Percentiles rank a stretch among this genome's conserved stretches.
Conservation (phyloP, 108 stramenopile genomes). For the Cylindrotheca closterium region DNA sequence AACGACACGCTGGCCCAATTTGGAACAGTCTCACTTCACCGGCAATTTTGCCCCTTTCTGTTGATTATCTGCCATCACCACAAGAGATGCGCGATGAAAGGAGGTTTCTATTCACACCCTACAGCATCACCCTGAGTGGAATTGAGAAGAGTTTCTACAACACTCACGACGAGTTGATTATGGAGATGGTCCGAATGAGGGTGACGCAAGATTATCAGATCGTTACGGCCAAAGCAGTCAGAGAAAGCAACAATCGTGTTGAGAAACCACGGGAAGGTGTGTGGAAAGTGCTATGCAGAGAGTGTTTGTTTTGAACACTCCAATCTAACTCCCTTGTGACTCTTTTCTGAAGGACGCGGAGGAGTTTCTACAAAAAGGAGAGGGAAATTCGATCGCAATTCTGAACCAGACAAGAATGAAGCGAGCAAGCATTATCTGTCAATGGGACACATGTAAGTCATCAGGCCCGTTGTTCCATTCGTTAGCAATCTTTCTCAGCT, state of each 20-base stretch:
- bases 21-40: constrained; percentile 96
- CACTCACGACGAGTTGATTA: constrained; percentile 77
- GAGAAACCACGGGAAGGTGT: constrained; percentile 37
- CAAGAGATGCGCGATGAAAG: constrained; percentile 69
- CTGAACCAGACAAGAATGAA: constrained; percentile 15
- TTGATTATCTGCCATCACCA: constrained; percentile 93
- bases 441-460: constrained; percentile 34
- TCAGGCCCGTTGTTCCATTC: too few species aligned
- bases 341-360: neutral
- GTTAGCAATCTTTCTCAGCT: too few species aligned
- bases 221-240: constrained; percentile 57
- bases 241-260: constrained; percentile 43
- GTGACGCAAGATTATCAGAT: constrained; percentile 84
- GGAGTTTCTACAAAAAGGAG: neutral
- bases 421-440: constrained; percentile 27
- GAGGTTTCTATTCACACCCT: constrained; percentile 70
- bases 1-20: constrained; percentile 86
- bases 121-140: constrained; percentile 69
- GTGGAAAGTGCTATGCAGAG: neutral
- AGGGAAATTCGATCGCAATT: constrained; percentile 4
- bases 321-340: neutral
- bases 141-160: constrained; percentile 72
- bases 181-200: constrained; percentile 89
- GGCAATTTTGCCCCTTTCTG: constrained; percentile 94
- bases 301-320: neutral